Conservation (phyloP, 805 yeast genomes). For the Sugiyamaella lignohabitans region DNA sequence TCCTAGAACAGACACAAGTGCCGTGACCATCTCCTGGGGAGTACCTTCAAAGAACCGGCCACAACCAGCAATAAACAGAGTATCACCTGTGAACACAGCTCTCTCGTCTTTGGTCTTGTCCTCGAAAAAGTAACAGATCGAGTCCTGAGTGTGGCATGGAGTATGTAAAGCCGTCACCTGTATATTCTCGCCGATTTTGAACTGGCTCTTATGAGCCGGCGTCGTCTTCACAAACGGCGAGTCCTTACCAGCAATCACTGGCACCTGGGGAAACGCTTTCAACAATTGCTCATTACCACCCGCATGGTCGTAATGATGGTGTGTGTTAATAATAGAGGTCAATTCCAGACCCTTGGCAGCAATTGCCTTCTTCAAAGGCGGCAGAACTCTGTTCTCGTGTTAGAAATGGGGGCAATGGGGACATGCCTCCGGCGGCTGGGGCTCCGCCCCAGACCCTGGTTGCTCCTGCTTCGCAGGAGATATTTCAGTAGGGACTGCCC, state of each 20-base stretch:
- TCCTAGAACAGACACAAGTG: constrained; percentile 56
- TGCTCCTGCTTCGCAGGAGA: no score
- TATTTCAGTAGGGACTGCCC: no score
- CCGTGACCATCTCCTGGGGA: constrained; percentile 68
- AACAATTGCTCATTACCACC: constrained; percentile 61
- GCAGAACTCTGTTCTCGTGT: constrained; percentile 32
- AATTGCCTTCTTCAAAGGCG: constrained; percentile 37
- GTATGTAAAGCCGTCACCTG: constrained; percentile 80
- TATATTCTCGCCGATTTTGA: constrained; percentile 58
- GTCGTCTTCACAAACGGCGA: constrained; percentile 66
- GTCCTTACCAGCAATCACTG: constrained; percentile 78
- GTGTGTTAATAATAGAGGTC: constrained; percentile 83
- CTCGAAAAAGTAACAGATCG: constrained; percentile 74
- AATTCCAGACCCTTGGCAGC: constrained; percentile 41
- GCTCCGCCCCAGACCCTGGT: no score
- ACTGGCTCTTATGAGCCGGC: constrained; percentile 56
- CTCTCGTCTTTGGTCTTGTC: constrained; percentile 59
- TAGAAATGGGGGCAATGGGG: not conserved
- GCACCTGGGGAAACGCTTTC: constrained; percentile 40
- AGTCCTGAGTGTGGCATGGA: constrained; percentile 97
- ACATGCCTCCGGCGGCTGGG: no score
- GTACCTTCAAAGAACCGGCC: constrained; percentile 95
- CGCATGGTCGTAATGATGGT: constrained; percentile 93
- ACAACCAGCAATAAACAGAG: constrained; percentile 88
- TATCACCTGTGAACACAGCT: constrained; percentile 93